A percentile compares a stretch with the other conserved stretches of the same genome.
Conservation (phyloP, 2,329 filamentous ascomycete genomes). For the Xylariaceae sp. region DNA sequence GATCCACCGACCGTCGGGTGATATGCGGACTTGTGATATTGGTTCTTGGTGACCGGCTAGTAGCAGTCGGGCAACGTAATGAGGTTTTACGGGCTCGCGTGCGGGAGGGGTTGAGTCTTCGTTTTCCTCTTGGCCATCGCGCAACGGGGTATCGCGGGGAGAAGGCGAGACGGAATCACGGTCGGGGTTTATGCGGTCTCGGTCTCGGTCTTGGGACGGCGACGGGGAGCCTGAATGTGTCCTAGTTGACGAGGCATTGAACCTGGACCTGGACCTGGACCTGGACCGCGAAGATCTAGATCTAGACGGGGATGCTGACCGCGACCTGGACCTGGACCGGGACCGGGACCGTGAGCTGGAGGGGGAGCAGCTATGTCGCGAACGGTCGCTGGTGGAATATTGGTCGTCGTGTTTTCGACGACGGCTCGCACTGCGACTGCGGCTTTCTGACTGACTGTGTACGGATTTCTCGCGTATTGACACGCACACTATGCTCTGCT, state of each 20-base stretch:
- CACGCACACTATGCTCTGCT: constrained; percentile 22
- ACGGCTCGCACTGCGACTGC: constrained; percentile 24
- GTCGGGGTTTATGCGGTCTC: constrained; percentile 11
- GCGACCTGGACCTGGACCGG: constrained; percentile 11
- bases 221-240: constrained; percentile 22
- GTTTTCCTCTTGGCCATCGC: constrained; percentile 12
- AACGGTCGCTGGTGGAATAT: constrained; percentile 30
- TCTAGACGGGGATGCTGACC: constrained; percentile 16
- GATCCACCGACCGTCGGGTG: constrained; percentile 83
- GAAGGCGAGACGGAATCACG: constrained; percentile 22
- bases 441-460: constrained; percentile 23
- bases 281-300: constrained; percentile 17
- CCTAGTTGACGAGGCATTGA: constrained; percentile 11
- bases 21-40: constrained; percentile 82
- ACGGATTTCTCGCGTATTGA: constrained; percentile 29
- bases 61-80: constrained; percentile 65
- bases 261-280: constrained; percentile 19
- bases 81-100: constrained; percentile 50
- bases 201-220: constrained; percentile 13
- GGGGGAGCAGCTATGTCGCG: constrained; percentile 25
- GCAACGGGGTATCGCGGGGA: constrained; percentile 20
- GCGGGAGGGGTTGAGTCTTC: constrained; percentile 29
- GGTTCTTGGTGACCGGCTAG: constrained; percentile 73
- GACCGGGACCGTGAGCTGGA: constrained; percentile 23
- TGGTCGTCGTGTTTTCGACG: constrained; percentile 23